Evolutionary conservation across 202 grass and related monocot genomes (phyloP), one percentile per base, ranked within the genome.

Genomic region (Cymbopogon flexuosus): DNA sequence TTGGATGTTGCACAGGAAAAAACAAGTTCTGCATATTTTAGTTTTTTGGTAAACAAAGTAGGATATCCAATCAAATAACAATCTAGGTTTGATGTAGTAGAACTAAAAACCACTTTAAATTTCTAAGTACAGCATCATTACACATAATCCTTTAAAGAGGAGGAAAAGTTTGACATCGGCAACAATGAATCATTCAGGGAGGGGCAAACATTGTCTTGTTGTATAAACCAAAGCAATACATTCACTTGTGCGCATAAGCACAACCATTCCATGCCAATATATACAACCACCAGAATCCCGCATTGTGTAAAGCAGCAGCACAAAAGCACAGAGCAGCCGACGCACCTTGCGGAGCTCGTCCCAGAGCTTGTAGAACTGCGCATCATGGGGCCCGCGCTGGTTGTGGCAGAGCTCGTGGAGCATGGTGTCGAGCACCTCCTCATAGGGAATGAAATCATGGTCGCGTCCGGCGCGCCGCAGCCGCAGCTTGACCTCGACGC

Each of bases 361-460:
- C 96, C 96, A 99, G 73, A 99, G 96, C 65, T 93, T 95, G 85
- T 99, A 99, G 45, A 99, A 96, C 73, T 92, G 86, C 0, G 87
- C 87, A 19, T 96, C 90, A 16, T 99, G 96, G 2, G 96, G 92
- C 10, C 88, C 96, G 14, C 90, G 88, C 27, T 37, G 59, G 42
- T 87, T 99, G 80, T 95, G 96, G 74, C 88, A 91, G 15, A 99
- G 92, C 70, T 95, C 92, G 30, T 99, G 96, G 29, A 99, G 92
- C 96, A 95, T 99, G n/a, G 96, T 95, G 78, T 99, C 96, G 54
- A 91, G 96, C 64, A 93, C 92, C 87, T 93, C 79, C 79, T 99
- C 92, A 69, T 93, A 95, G 37, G 92, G 84, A 82, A 91, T 84
- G 80, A 99, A 95, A 8, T 99, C 88, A 58, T 85, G 77, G 57